Conservation (phyloP, 345 rosid genomes). For the Gossypium stocksii region DNA sequence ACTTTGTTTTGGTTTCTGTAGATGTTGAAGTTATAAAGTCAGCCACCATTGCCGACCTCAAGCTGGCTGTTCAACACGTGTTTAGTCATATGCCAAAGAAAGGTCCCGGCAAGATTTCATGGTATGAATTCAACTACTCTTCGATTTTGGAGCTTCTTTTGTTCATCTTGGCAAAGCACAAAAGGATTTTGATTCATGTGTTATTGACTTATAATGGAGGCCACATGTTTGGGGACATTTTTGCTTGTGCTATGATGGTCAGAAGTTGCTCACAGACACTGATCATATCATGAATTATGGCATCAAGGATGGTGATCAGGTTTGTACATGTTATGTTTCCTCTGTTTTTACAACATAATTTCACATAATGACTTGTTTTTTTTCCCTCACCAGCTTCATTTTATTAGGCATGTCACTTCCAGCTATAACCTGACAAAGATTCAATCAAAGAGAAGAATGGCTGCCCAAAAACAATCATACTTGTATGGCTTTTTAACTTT, state of each 20-base stretch:
- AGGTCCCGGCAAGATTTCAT: constrained; percentile 71
- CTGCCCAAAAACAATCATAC: constrained; percentile 27
- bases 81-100: constrained; percentile 54
- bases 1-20: constrained; percentile 18
- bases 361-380: background rate
- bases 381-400: constrained; percentile 52
- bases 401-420: constrained; percentile 57
- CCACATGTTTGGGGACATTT: constrained; percentile 88
- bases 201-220: constrained; percentile 36
- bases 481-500: constrained; percentile 35
- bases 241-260: constrained; percentile 59
- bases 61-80: constrained; percentile 68
- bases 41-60: constrained; percentile 62
- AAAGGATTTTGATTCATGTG: background rate
- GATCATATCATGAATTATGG: constrained; percentile 51
- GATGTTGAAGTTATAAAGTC: constrained; percentile 57
- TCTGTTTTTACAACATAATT: background rate
- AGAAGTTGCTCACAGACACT: constrained; percentile 48
- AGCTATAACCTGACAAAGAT: constrained; percentile 34
- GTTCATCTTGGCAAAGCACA: background rate
- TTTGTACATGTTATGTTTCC: constrained; percentile 19
- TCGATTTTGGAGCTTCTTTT: background rate
- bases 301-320: constrained; percentile 87
- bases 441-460: constrained; percentile 24
- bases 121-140: constrained; percentile 35